Percentiles rank a stretch among this genome's conserved stretches.
Evolutionary conservation across 2,329 filamentous ascomycete species (phyloP).

Genomic region (Nigrospora sphaerica): DNA sequence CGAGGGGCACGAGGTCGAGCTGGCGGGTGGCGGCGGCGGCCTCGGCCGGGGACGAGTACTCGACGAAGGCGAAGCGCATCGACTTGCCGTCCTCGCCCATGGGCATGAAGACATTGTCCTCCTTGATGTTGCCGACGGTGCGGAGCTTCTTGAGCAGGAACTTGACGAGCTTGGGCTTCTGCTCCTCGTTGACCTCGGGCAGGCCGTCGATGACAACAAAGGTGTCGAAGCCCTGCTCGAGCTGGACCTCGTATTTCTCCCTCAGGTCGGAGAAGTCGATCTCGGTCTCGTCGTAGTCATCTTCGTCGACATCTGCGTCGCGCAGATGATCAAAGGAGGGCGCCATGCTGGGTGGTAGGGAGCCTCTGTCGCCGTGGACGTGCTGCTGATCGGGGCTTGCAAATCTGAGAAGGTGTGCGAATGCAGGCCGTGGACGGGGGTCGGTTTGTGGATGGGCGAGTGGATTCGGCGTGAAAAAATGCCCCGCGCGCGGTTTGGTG

Average conservation of each 20-base stretch:
- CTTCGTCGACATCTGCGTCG: conserved; percentile 80
- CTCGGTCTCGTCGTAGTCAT: conserved; percentile 85
- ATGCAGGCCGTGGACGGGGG: too few species aligned
- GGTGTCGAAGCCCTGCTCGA: conserved; percentile 92
- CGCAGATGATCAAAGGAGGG: conserved; percentile 87
- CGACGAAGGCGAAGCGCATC: conserved; percentile 90
- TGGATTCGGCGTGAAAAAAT: too few species aligned
- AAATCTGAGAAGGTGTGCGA: conserved; percentile 2
- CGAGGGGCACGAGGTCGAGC: conserved; percentile 78
- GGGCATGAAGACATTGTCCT: conserved; percentile 91
- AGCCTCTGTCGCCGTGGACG: too few species aligned
- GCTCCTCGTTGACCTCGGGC: conserved; percentile 80
- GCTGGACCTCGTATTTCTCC: conserved; percentile 90
- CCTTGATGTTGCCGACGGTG: conserved; percentile 73
- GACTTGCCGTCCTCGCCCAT: conserved; percentile 81
- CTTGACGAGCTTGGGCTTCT: conserved; percentile 90
- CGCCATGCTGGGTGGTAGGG: conserved; percentile 62
- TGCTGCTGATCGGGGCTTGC: background rate
- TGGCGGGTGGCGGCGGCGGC: conserved; percentile 83
- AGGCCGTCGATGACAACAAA: conserved; percentile 96
- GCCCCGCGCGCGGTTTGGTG: too few species aligned
- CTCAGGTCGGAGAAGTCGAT: conserved; percentile 91
- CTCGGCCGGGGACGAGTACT: conserved; percentile 87
- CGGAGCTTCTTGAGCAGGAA: conserved; percentile 92
- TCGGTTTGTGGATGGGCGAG: too few species aligned